Evolutionary conservation across 1,284 basidiomycete species (phyloP).

Genomic region (Leccinum pseudoinsigne): DNA sequence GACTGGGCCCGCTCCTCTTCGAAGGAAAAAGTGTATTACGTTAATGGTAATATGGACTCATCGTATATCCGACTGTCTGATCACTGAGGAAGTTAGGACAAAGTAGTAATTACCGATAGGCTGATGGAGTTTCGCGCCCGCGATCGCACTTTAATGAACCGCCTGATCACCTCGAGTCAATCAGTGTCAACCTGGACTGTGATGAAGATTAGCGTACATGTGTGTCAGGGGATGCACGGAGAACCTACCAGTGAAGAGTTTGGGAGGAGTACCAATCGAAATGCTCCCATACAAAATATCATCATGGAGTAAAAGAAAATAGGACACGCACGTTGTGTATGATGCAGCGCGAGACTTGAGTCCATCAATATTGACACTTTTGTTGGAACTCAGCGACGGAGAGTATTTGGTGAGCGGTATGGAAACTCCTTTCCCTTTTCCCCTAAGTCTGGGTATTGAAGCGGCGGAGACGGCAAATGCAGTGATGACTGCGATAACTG

Average conservation of each 20-base stretch:
- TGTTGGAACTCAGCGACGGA: not conserved
- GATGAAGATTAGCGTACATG: not conserved
- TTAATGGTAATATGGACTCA: too few species aligned
- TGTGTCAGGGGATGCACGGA: not conserved
- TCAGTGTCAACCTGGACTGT: not conserved
- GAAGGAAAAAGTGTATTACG: too few species aligned
- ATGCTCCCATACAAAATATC: not conserved
- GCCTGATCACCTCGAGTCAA: not conserved
- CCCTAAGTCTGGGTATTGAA: not conserved
- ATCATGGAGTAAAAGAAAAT: too few species aligned
- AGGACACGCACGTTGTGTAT: not conserved
- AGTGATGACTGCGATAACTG: not conserved
- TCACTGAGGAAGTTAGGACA: too few species aligned
- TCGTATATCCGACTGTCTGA: too few species aligned
- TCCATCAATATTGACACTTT: not conserved
- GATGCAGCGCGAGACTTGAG: not conserved
- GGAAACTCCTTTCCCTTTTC: not conserved
- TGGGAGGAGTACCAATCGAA: not conserved
- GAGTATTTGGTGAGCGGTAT: not conserved
- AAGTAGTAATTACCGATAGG: too few species aligned
- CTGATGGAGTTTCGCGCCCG: too few species aligned
- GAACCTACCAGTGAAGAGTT: not conserved
- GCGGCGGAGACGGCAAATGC: not conserved
- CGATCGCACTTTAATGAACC: too few species aligned
- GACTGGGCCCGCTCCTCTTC: too few species aligned